Base-by-base conservation (phyloP, 2,329 filamentous ascomycete genomes). In the Colletotrichum noveboracense region DNA sequence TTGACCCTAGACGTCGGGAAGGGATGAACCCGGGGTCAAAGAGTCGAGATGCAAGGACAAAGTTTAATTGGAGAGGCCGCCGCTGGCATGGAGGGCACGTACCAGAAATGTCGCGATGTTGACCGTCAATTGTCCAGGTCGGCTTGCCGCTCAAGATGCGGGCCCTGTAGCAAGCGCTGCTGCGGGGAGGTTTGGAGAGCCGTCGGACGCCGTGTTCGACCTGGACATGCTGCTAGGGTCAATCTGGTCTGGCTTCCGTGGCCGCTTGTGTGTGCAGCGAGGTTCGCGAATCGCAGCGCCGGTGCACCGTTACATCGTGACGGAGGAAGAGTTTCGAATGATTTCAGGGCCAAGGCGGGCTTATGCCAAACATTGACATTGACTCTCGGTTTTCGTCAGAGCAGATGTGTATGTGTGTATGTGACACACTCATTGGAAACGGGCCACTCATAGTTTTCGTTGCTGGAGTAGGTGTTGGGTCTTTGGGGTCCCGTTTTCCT, bases 21-120 rank as follows among this genome's bases (percentile, higher is more conserved):
- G 62, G 62, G 72, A 75, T 67, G 69, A 72, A 75, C 72, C 69
- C 21, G 28, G 58, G 13, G 30, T 9, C 55, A 32, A 56, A 26
- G 36, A 58, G 26, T 66, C 28, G 34, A 48, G 34, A 68, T 71
- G 68, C 52, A 62, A 9, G 55, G 21, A 21, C 18, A 34, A 75
- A 66, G 68, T 36, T 75, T 75, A 62, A 71, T 34, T 72, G 30
- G 26, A 48, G 34, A 58, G 10, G 48, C 9, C 28, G 48, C 10
- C 43, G 64, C 16, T 52, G 36, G 24, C 62, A 66, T 34, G 28
- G 16, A 10, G 56, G 34, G 55, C 14, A 55, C 26, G 36, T 66
- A 28, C 30, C 28, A n/a, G 28, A 13, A n/a, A 30, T n/a, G 16
- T 56, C 24, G 21, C 52, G 21, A 48, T 26, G 21, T 56, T 26